These are phyloP conservation scores for Smittium culicis DNA, from an alignment of 371 early-diverging fungal species.

Conservation along the genomic window DNA sequence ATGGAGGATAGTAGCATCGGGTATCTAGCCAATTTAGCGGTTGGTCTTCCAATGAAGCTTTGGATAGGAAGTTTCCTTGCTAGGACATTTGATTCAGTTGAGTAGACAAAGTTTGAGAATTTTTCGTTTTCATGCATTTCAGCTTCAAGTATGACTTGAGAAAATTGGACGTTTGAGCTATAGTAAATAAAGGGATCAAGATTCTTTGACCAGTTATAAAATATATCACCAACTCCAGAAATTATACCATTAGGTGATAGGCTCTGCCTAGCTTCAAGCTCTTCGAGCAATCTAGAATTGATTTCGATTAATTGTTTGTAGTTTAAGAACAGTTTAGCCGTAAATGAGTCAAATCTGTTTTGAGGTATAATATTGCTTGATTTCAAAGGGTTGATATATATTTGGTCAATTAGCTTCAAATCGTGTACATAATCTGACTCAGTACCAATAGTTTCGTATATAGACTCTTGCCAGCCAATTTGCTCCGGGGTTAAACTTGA, in stretches of 20 bases:
- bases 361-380: slow-evolving; percentile 10
- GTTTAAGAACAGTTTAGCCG: slow-evolving; percentile 39
- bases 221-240: slow-evolving; percentile 40
- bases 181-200: slow-evolving; percentile 39
- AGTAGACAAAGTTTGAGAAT: slow-evolving; percentile 34
- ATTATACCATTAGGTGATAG: slow-evolving; percentile 16
- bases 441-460: slow-evolving; percentile 42
- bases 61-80: slow-evolving; percentile 39
- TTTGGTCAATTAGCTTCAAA: slow-evolving; percentile 36
- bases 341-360: slow-evolving; percentile 20
- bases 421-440: slow-evolving; percentile 44
- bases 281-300: slow-evolving; percentile 6
- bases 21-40: slow-evolving; percentile 47
- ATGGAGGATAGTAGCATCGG: slow-evolving; percentile 40
- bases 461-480: slow-evolving; percentile 42
- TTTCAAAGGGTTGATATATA: slow-evolving; percentile 33
- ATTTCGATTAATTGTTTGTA: slow-evolving; percentile 31
- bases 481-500: slow-evolving; percentile 21
- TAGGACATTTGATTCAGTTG: slow-evolving; percentile 32
- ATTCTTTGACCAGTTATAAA: slow-evolving; percentile 30
- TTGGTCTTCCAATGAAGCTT: slow-evolving; percentile 42
- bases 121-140: slow-evolving; percentile 33
- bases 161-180: slow-evolving; percentile 38
- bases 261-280: background rate
- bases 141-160: slow-evolving; percentile 35